Conservation (phyloP, 1,284 basidiomycete genomes). For the Sporisorium sorghi region DNA sequence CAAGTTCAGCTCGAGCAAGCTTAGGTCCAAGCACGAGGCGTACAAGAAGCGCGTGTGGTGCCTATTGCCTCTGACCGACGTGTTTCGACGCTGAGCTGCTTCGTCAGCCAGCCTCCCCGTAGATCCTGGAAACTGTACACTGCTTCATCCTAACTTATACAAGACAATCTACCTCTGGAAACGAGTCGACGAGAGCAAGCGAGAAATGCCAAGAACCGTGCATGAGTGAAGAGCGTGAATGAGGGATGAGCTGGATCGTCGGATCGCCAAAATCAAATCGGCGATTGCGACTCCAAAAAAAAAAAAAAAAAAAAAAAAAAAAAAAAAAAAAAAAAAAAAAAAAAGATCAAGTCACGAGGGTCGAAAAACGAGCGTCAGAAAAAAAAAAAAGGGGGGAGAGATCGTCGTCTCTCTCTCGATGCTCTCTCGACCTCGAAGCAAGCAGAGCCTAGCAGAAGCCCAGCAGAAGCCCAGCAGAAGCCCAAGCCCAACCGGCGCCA, state of each 20-base stretch:
- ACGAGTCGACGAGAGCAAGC: not conserved
- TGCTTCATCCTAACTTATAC: not conserved
- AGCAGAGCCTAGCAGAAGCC: too few relatives aligned
- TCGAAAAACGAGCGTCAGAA: not conserved
- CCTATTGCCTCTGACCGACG: slow-evolving; percentile 36
- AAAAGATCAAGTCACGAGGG: slow-evolving; percentile 24
- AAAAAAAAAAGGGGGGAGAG: not conserved
- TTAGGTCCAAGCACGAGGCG: slow-evolving; percentile 38
- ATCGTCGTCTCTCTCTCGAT: slow-evolving; percentile 1
- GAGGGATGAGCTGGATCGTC: not conserved
- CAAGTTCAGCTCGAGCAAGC: slow-evolving; percentile 46
- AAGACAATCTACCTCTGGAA: too few relatives aligned
- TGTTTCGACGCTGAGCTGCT: slow-evolving; percentile 20
- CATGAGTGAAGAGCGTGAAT: too few relatives aligned
- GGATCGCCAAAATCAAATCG: slow-evolving; percentile 9
- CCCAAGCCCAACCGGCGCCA: not conserved
- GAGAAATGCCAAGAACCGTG: too few relatives aligned
- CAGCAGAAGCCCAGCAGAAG: too few relatives aligned
- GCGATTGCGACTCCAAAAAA: slow-evolving; percentile 3
- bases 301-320: not conserved
- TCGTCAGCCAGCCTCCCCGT: too few relatives aligned
- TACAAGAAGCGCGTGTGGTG: slow-evolving; percentile 40
- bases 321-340: slow-evolving; percentile 6
- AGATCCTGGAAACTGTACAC: not conserved
- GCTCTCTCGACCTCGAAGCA: slow-evolving; percentile 19